Evolutionary conservation across 2,329 filamentous ascomycete species (phyloP), one percentile per base, ranked within the genome.

Genomic region (Hypoxylon sp.): DNA sequence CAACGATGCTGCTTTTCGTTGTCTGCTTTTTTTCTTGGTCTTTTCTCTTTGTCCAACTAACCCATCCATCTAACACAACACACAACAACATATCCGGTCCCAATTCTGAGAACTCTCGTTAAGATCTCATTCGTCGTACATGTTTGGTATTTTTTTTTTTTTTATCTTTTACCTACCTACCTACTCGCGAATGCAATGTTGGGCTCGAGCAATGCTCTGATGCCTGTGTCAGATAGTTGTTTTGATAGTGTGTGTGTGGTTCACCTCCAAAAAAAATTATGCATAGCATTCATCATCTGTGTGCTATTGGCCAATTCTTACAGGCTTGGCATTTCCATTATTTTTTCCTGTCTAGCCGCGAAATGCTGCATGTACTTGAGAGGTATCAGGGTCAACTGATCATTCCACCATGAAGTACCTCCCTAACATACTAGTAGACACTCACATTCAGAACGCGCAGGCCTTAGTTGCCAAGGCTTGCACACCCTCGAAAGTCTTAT

Each of bases 401-500:
- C 27, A 7, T 21, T 9, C n/a, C 11, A 29, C n/a, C n/a, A n/a
- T n/a, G n/a, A n/a, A n/a, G n/a, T n/a, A n/a, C n/a, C n/a, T n/a
- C n/a, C n/a, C n/a, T n/a, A n/a, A n/a, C n/a, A n/a, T n/a, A n/a
- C n/a, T n/a, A n/a, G n/a, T n/a, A n/a, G n/a, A n/a, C n/a, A 12
- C 21, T 13, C 23, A 7, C 13, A 40, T 32, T 49, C 65, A 76
- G 45, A 71, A 62, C 26, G 74, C 82, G 57, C 90, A 74, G 2
- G 89, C 88, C 78, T 89, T 90, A 71, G 80, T 74, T 3, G 92
- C 91, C 91, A 97, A 96, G 50, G 86, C 84, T 69, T 90, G 81
- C 17, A 86, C 92, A 20, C 94, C 94, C 55, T 96, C 90, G 65
- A 89, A 94, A 0, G 89, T 95, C 79, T 89, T 88, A 74, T 97